Evolutionary conservation across 306 rosid genomes (phyloP).

Genomic region (Quercus berberidifolia): DNA sequence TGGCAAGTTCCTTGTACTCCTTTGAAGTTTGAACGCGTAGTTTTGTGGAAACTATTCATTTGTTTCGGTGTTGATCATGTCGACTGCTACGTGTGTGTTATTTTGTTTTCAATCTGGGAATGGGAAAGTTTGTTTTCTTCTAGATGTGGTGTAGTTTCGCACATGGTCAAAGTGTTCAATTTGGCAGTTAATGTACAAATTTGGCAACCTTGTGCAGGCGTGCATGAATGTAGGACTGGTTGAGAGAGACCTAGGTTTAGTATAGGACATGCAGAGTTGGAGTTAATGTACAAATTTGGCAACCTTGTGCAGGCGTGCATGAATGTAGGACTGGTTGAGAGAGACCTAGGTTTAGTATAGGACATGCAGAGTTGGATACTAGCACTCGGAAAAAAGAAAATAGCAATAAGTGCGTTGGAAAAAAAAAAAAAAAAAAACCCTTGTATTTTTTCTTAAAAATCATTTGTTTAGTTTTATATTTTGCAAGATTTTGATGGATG

Average conservation of each 20-base stretch:
- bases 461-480: too few relatives aligned
- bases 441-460: too few relatives aligned
- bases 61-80: background rate
- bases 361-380: too few relatives aligned
- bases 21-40: background rate
- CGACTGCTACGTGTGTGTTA: background rate
- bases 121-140: background rate
- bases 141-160: background rate
- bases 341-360: too few relatives aligned
- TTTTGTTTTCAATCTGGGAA: background rate
- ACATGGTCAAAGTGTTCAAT: background rate
- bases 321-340: too few relatives aligned
- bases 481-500: too few relatives aligned
- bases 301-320: background rate
- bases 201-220: background rate
- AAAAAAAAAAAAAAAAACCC: too few relatives aligned
- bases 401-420: too few relatives aligned
- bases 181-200: background rate
- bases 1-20: background rate
- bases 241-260: too few relatives aligned
- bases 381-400: too few relatives aligned
- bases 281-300: background rate
- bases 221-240: too few relatives aligned
- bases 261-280: too few relatives aligned
- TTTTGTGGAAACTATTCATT: background rate